phyloP scores from a whole-genome alignment of 306 rosid genomes.

The Casuarina equisetifolia region DNA sequence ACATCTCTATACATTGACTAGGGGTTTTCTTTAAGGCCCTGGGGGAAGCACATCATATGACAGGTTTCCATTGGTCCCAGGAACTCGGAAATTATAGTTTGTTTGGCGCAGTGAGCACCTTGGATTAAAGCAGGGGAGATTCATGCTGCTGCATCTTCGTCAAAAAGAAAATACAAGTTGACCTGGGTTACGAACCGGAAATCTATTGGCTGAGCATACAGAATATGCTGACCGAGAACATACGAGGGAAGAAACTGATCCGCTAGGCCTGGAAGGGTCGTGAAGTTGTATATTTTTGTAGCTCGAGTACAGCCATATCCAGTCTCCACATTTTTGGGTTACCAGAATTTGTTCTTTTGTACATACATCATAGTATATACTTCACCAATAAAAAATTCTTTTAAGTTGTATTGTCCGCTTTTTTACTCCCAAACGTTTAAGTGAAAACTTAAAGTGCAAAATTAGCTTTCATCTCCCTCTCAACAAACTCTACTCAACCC shows the following conservation, averaged over 20 bases:
- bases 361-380: slow-evolving; percentile 21
- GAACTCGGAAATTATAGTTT: not conserved
- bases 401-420: not conserved
- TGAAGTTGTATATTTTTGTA: slow-evolving; percentile 43
- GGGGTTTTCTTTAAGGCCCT: slow-evolving; percentile 14
- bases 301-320: slow-evolving; percentile 31
- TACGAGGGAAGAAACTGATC: not conserved
- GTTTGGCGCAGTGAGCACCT: slow-evolving; percentile 12
- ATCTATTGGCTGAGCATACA: slow-evolving; percentile 16
- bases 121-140: slow-evolving; percentile 18
- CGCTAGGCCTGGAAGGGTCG: not conserved
- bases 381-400: not conserved
- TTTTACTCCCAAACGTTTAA: not conserved
- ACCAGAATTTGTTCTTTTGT: slow-evolving; percentile 16
- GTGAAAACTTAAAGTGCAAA: not conserved
- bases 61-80: slow-evolving; percentile 7
- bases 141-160: not conserved
- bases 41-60: slow-evolving; percentile 5
- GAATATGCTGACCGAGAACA: not conserved
- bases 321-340: slow-evolving; percentile 17
- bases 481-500: no score
- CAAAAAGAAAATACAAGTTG: not conserved
- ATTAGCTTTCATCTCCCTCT: not conserved
- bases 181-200: not conserved
- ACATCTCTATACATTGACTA: slow-evolving; percentile 14